Percentiles rank a stretch among this genome's conserved stretches.
Evolutionary conservation across 2,329 filamentous ascomycete genomes (phyloP).

Genomic region (Fusarium sp.): DNA sequence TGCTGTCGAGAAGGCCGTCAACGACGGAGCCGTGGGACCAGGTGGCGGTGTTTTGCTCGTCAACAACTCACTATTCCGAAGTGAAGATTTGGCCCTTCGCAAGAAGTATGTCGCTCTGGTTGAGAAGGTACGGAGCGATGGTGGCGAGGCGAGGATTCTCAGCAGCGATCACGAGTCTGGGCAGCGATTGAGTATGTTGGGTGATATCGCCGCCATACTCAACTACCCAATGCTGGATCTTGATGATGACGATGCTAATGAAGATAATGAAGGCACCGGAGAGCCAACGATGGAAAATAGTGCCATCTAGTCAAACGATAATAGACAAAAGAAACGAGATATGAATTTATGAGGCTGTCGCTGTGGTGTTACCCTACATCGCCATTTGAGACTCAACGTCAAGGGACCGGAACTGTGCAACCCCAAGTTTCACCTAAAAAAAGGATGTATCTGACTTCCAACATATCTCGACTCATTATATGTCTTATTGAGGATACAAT

Average conservation of each 20-base stretch:
- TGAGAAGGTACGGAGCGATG: slow-evolving; percentile 86
- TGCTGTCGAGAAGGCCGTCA: slow-evolving; percentile 85
- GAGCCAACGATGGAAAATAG: slow-evolving; percentile 42
- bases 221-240: slow-evolving; percentile 89
- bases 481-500: neutral
- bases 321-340: slow-evolving; percentile 21
- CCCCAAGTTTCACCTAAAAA: neutral
- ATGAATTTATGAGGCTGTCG: slow-evolving; percentile 9
- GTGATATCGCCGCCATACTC: slow-evolving; percentile 88
- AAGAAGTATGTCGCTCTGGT: slow-evolving; percentile 87
- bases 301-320: slow-evolving; percentile 47
- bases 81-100: slow-evolving; percentile 79
- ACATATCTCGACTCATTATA: too few relatives aligned
- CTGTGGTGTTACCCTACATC: slow-evolving; percentile 12
- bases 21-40: slow-evolving; percentile 87
- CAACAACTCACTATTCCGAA: slow-evolving; percentile 88
- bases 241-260: slow-evolving; percentile 74
- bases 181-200: slow-evolving; percentile 82
- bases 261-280: slow-evolving; percentile 49
- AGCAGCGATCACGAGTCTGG: slow-evolving; percentile 97
- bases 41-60: slow-evolving; percentile 83
- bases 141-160: slow-evolving; percentile 88
- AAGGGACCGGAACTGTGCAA: too few relatives aligned
- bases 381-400: neutral
- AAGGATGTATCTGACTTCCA: too few relatives aligned